Conservation (phyloP, 192 early-diverging fungal species). For the Powellomyces hirtus region DNA sequence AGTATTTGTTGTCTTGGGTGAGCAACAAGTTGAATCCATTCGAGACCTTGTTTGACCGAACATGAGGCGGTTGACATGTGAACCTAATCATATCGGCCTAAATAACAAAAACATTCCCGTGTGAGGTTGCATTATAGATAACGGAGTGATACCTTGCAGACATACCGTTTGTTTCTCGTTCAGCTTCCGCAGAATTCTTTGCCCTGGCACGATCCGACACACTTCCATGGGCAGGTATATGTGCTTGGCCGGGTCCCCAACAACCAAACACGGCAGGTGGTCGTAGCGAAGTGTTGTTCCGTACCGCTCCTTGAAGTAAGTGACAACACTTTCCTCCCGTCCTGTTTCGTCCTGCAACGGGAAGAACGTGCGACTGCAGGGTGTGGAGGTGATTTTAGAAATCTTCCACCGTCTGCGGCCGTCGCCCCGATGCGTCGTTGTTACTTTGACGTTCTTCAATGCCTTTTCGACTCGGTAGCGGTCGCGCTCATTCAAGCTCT, state of each 20-base stretch:
- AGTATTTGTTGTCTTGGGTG: constrained; percentile 68
- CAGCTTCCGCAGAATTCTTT: constrained; percentile 77
- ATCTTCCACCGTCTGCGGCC: constrained; percentile 72
- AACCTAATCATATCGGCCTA: constrained; percentile 94
- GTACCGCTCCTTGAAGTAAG: constrained; percentile 78
- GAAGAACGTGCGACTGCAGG: constrained; percentile 72
- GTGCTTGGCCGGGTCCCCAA: constrained; percentile 61
- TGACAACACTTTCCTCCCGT: constrained; percentile 62
- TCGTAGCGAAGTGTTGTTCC: constrained; percentile 67
- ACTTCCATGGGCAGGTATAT: constrained; percentile 89
- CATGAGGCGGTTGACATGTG: constrained; percentile 78
- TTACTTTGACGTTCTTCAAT: constrained; percentile 47
- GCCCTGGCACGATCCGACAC: constrained; percentile 77
- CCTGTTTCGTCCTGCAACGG: constrained; percentile 36
- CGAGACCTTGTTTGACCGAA: constrained; percentile 78
- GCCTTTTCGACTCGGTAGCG: constrained; percentile 44
- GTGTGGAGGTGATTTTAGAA: constrained; percentile 59
- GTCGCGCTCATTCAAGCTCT: constrained; percentile 47
- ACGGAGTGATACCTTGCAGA: too few relatives aligned
- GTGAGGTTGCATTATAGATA: too few relatives aligned
- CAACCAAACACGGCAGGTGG: constrained; percentile 74
- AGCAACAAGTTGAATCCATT: constrained; percentile 64
- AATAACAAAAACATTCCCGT: background rate
- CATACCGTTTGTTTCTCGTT: constrained; percentile 59
- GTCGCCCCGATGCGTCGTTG: constrained; percentile 54